These are phyloP conservation scores for Penicillium nucicola DNA, from an alignment of 495 filamentous ascomycete species.

Conservation along the genomic window DNA sequence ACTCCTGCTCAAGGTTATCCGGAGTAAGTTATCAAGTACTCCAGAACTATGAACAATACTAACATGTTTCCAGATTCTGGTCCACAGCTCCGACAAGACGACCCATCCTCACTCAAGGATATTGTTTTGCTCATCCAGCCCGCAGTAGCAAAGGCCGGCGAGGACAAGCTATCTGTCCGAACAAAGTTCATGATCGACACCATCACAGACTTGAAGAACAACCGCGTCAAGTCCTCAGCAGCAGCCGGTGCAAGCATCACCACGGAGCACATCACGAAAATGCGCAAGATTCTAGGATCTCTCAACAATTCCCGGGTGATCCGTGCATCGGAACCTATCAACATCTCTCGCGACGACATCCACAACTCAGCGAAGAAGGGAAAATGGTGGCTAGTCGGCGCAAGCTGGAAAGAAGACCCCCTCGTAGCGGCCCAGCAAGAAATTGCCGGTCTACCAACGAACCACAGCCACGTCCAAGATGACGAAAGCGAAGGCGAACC, in stretches of 20 bases:
- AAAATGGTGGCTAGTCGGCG: constrained; percentile 97
- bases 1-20: constrained; percentile 78
- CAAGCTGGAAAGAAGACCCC: constrained; percentile 69
- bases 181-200: constrained; percentile 98
- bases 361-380: constrained; percentile 77
- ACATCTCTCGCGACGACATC: constrained; percentile 77
- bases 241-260: constrained; percentile 59
- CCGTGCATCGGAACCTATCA: constrained; percentile 76
- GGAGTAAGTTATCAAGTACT: constrained; percentile 43
- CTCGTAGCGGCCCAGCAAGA: constrained; percentile 38
- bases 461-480: constrained; percentile 13
- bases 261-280: constrained; percentile 74
- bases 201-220: constrained; percentile 92
- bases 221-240: constrained; percentile 72
- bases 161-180: constrained; percentile 73
- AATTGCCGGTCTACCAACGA: constrained; percentile 18
- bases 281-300: constrained; percentile 77
- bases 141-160: constrained; percentile 60
- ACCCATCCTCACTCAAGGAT: constrained; percentile 86
- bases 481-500: constrained; percentile 53
- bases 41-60: background rate
- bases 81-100: constrained; percentile 81
- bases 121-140: constrained; percentile 79
- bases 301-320: constrained; percentile 62
- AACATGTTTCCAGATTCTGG: constrained; percentile 53